Evolutionary conservation across 768 basidiomycete species (phyloP).

Genomic region (Pisolithus marmoratus): DNA sequence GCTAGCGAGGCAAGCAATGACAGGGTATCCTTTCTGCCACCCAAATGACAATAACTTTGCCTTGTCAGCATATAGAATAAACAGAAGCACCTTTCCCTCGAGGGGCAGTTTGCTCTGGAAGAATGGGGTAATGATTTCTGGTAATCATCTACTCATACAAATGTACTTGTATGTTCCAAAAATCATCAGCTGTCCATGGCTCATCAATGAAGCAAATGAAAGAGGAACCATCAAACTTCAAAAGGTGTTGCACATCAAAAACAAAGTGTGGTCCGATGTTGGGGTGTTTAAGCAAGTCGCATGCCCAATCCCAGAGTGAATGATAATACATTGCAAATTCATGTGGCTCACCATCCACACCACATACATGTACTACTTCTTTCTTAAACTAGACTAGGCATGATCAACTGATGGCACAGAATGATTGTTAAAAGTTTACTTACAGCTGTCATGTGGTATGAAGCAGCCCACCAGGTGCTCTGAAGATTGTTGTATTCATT

Average conservation of each 20-base stretch:
- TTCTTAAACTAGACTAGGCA: conserved; percentile 11
- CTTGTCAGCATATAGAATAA: conserved; percentile 35
- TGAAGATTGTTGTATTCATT: conserved; percentile 12
- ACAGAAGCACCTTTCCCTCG: conserved; percentile 21
- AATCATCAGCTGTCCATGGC: conserved; percentile 34
- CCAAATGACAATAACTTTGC: conserved; percentile 35
- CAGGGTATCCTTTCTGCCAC: conserved; percentile 33
- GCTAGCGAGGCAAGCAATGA: conserved; percentile 29
- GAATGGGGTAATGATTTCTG: background rate
- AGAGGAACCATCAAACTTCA: conserved; percentile 18
- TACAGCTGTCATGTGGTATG: conserved; percentile 5
- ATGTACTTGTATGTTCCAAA: conserved; percentile 34
- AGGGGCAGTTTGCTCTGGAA: background rate
- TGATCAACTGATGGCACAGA: background rate
- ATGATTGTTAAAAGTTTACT: background rate
- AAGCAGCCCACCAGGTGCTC: conserved; percentile 15
- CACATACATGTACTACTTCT: conserved; percentile 12
- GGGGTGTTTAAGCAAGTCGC: conserved; percentile 24
- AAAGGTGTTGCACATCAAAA: conserved; percentile 29
- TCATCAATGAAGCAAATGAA: conserved; percentile 29
- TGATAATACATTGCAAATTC: conserved; percentile 16
- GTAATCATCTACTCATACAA: no score
- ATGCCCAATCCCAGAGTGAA: conserved; percentile 24
- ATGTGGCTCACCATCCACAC: conserved; percentile 8
- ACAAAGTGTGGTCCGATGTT: conserved; percentile 17